Base-by-base conservation (phyloP, 371 early-diverging fungal species). In the Syncephalastrum contaminatum region DNA sequence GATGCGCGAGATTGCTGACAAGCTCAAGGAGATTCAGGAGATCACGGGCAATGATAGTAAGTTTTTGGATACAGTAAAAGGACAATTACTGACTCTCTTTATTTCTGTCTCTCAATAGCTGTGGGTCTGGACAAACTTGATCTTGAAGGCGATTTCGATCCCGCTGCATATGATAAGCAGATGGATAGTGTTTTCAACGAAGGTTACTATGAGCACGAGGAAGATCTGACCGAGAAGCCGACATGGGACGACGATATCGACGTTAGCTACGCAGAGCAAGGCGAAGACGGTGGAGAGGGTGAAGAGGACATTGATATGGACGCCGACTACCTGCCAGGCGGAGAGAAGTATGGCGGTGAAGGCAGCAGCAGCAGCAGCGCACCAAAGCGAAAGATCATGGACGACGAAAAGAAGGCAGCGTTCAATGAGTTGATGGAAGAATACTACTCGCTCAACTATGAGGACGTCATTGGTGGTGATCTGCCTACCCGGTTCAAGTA, bases 381-480 rank as follows among this genome's bases (percentile, higher is more conserved):
- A 43, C 59, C 62, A 8, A 66, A 70, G 44, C 44, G 56, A 39
- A 72, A 72, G 63, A 63, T 50, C 48, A 12, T 19, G 21, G 3
- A 55, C 8, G 41, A 51, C 12, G 51, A 64, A 15, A 62, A 56
- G 22, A 61, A 59, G 24, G 64, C 66, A 55, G 62, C 70, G 24
- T 44, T 67, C 50, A 56, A 84, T 64, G 69, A 88, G 36, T 83
- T 90, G 49, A 63, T 94, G 78, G 95, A 95, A 42, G 93, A 98
- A 54, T 89, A 89, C 69, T 92, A 95, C 69, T 83, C 90, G 43
- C 79, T 97, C n/a, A 90, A 93, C 67, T 93, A 92, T 66, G 96
- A 97, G 69, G 97, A 96, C 67, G 86, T 94, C 61, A 84, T 94
- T 66, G 94, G 91, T 30, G 95, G 90, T 25, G 96, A 89, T 61